Conservation (phyloP, 1,139 yeast species). For the Kurtzmaniella quercitrusa region DNA sequence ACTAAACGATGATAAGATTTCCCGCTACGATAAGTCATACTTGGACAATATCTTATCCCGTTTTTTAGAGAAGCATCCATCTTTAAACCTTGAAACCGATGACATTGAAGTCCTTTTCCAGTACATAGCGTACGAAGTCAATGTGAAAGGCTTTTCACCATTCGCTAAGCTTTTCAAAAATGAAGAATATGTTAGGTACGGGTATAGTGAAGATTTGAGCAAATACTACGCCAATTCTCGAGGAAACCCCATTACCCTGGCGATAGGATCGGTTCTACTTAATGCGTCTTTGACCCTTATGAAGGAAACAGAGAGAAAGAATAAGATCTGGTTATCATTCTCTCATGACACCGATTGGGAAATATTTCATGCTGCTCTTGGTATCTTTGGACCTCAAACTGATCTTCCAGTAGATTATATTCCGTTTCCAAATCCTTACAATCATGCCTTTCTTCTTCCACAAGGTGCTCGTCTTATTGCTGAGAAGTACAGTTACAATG, state of each 20-base stretch:
- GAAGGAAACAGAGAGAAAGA: conserved; percentile 20
- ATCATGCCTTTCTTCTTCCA: conserved; percentile 47
- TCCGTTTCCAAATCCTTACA: conserved; percentile 40
- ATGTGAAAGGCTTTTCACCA: conserved; percentile 44
- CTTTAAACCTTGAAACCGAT: conserved; percentile 31
- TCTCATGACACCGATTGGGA: conserved; percentile 59
- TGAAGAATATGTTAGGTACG: conserved; percentile 42
- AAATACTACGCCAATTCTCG: conserved; percentile 49
- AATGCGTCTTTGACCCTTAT: conserved; percentile 47
- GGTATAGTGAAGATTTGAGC: conserved; percentile 40
- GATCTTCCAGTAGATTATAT: conserved; percentile 21
- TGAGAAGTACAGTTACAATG: conserved; percentile 43
- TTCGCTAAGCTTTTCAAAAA: conserved; percentile 48
- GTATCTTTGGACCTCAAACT: conserved; percentile 32
- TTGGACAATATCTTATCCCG: conserved; percentile 30
- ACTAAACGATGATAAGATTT: conserved; percentile 13
- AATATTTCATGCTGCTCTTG: conserved; percentile 47
- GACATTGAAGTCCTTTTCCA: conserved; percentile 40
- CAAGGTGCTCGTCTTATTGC: conserved; percentile 52
- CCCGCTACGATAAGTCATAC: conserved; percentile 17
- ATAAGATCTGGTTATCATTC: conserved; percentile 44
- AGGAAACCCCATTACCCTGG: conserved; percentile 39
- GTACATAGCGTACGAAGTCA: conserved; percentile 54
- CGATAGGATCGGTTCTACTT: conserved; percentile 45
- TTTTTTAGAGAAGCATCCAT: conserved; percentile 33